Percentiles rank a stretch among this genome's conserved stretches.
These are phyloP conservation scores for Scheffersomyces quercinus DNA, from an alignment of 1,139 yeast species.

Conservation along the genomic window DNA sequence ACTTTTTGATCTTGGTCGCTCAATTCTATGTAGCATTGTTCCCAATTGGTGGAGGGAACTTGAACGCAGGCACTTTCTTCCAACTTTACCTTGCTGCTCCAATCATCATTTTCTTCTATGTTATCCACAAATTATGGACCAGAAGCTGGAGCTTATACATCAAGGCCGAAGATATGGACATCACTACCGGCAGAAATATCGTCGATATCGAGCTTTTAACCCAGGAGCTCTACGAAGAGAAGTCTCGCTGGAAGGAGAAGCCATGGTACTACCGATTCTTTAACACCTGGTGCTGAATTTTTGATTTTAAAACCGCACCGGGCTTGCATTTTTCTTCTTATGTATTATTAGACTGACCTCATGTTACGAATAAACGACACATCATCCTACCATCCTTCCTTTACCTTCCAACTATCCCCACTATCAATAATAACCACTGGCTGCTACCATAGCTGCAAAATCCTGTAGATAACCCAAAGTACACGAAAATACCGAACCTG, in stretches of 20 bases:
- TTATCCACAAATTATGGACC: constrained; percentile 51
- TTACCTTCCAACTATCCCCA: no score
- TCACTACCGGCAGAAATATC: constrained; percentile 53
- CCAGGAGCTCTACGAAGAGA: constrained; percentile 8
- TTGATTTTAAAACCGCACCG: not conserved
- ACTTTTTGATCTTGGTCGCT: constrained; percentile 29
- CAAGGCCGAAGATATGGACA: constrained; percentile 48
- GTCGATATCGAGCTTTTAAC: constrained; percentile 40
- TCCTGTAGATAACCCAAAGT: no score
- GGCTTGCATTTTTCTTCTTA: no score
- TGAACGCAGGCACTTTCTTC: constrained; percentile 46
- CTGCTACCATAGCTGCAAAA: no score
- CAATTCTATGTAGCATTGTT: constrained; percentile 44
- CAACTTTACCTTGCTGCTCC: constrained; percentile 56
- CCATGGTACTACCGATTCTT: constrained; percentile 9
- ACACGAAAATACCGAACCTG: no score
- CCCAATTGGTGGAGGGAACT: constrained; percentile 31
- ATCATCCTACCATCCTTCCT: no score
- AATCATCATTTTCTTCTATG: constrained; percentile 47
- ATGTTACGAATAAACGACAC: no score
- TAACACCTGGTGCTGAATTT: constrained; percentile 10
- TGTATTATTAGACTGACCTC: no score
- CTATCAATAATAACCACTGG: no score
- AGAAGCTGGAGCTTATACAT: constrained; percentile 41
- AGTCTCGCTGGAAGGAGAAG: constrained; percentile 7